Evolutionary conservation across 2,329 filamentous ascomycete genomes (phyloP), one percentile per base, ranked within the genome.

Genomic region (Beauveria brongniartii): DNA sequence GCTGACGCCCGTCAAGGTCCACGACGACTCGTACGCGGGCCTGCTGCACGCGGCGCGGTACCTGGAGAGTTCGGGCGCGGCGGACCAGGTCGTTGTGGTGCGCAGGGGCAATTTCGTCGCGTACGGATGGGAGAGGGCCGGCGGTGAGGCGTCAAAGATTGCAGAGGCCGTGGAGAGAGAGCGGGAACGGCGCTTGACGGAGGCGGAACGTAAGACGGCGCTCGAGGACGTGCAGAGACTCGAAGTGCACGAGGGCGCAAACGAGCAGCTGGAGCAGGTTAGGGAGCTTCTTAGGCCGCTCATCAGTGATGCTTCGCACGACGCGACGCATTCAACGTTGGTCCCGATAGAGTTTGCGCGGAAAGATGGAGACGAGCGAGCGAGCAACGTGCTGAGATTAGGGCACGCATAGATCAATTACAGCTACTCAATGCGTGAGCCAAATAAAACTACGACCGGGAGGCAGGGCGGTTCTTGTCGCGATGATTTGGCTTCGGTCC

Each of bases 1-100:
- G 10, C 64, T 80, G 44, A 80, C 78, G 44, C 78, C 78, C 4
- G 67, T 66, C 18, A 68, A 63, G 61, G 73, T 80, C n/a, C 78
- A 81, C 56, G 75, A 80, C 55, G 77, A 77, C 61, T 77, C 77
- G 28, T 80, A 75, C 48, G 65, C 47, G 3, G 77, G 77, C 2
- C 57, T 80, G 18, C 59, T 71, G 16, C 64, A 68, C 7, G 74
- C 73, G 3, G 76, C 76, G 2, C 62, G 58, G 28, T 76, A 74
- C 60, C 65, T 78, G 20, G 77, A 78, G 53, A 64, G 58, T 28
- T 26, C 63, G 12, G 64, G 56, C 12, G 66, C 61, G 3, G 67
- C 70, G 3, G 71, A 77, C 28, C 68, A 72, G 63, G 72, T 78
- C 2, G 63, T 78, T 1, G 70, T 79, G 3, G 68, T 78, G 30